Conservation (phyloP, 345 rosid species). For the Citrus reticulata region DNA sequence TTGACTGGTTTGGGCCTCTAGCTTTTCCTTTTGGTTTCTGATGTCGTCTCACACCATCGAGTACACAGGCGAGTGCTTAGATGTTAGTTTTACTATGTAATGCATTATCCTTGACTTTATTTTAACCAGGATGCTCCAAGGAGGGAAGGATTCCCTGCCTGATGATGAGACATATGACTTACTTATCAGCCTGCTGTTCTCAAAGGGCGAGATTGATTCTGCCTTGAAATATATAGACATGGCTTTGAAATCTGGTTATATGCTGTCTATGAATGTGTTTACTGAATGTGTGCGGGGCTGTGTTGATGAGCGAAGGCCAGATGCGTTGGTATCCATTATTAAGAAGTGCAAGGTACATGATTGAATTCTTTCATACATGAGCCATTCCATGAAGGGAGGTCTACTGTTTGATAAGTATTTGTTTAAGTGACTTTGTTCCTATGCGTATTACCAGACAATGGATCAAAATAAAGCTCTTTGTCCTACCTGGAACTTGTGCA, state of each 20-base stretch:
- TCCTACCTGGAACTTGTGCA: constrained; percentile 77
- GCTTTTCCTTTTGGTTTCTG: neutral
- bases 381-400: constrained; percentile 1
- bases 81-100: neutral
- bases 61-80: neutral
- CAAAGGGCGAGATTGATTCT: constrained; percentile 42
- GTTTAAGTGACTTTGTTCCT: constrained; percentile 20
- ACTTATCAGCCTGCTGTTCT: constrained; percentile 60
- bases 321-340: constrained; percentile 62
- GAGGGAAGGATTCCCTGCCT: constrained; percentile 71
- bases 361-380: constrained; percentile 5
- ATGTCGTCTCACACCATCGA: neutral
- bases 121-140: constrained; percentile 73
- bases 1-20: neutral
- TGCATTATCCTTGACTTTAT: constrained; percentile 14
- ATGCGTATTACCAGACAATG: constrained; percentile 43
- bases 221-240: constrained; percentile 64
- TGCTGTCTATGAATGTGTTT: constrained; percentile 56
- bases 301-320: constrained; percentile 49
- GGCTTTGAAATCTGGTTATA: constrained; percentile 54
- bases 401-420: neutral
- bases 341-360: constrained; percentile 85
- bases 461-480: constrained; percentile 83
- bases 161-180: constrained; percentile 79
- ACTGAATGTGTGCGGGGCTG: constrained; percentile 55